Percentiles rank a stretch among this genome's conserved stretches.
Conservation (phyloP, 306 rosid species). For the Vigna reflexopilosa region DNA sequence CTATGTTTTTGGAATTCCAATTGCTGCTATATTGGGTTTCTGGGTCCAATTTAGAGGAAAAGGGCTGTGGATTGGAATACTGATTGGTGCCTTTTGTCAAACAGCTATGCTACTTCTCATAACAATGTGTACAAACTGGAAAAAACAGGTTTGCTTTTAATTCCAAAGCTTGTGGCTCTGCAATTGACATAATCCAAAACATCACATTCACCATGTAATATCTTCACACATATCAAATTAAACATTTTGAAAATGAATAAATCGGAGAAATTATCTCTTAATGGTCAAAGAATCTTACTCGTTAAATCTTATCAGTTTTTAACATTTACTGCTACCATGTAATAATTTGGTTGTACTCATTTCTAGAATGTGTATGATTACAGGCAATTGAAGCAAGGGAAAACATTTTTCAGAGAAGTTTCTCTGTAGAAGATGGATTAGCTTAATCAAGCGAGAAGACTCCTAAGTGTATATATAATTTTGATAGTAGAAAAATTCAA, state of each 20-base stretch:
- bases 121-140: constrained; percentile 63
- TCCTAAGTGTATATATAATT: neutral
- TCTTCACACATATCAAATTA: constrained; percentile 10
- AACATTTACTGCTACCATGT: neutral
- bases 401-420: constrained; percentile 57
- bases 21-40: constrained; percentile 64
- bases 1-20: constrained; percentile 75
- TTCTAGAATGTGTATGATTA: constrained; percentile 36
- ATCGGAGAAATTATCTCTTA: constrained; percentile 1
- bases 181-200: neutral
- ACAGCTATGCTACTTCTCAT: constrained; percentile 52
- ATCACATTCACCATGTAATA: constrained; percentile 1
- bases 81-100: constrained; percentile 63
- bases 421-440: constrained; percentile 41
- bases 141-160: constrained; percentile 61
- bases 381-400: constrained; percentile 65
- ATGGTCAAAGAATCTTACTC: constrained; percentile 13
- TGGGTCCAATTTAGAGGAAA: constrained; percentile 59
- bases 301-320: too few relatives aligned
- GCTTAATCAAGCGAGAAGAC: constrained; percentile 22
- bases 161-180: constrained; percentile 17
- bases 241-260: neutral
- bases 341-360: constrained; percentile 19
- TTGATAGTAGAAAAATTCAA: constrained; percentile 7
- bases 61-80: constrained; percentile 81